A percentile compares a stretch with the other conserved stretches of the same genome.
These are phyloP conservation scores for Aureobasidium sp. DNA, from an alignment of 2,329 filamentous ascomycete genomes.

Conservation along the genomic window DNA sequence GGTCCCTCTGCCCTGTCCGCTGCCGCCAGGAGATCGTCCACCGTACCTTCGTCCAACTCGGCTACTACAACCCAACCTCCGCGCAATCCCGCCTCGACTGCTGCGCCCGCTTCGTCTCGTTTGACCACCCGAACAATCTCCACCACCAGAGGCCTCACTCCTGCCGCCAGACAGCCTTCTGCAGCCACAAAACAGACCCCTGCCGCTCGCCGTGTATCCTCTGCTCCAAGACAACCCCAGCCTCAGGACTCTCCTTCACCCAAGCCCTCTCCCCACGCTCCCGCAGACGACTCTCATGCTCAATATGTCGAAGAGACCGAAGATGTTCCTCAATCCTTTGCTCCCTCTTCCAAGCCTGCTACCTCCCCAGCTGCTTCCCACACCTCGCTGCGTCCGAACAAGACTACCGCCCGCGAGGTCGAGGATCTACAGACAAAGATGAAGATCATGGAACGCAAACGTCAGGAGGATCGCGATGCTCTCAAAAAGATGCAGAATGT, in stretches of 20 bases:
- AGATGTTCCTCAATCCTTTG: slow-evolving; percentile 15
- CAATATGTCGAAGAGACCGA: not conserved
- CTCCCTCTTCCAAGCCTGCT: slow-evolving; percentile 22
- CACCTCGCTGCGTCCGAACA: slow-evolving; percentile 24
- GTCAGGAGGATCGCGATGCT: slow-evolving; percentile 76
- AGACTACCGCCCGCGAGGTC: slow-evolving; percentile 51
- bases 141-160: not conserved
- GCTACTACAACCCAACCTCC: slow-evolving; percentile 41
- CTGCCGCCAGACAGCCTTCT: not conserved
- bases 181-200: not conserved
- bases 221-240: not conserved
- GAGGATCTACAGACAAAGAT: slow-evolving; percentile 87
- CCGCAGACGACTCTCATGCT: not conserved
- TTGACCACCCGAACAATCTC: slow-evolving; percentile 32
- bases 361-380: slow-evolving; percentile 24
- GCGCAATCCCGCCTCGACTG: slow-evolving; percentile 33
- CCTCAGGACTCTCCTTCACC: not conserved
- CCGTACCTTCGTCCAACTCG: slow-evolving; percentile 22
- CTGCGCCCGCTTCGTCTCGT: slow-evolving; percentile 18
- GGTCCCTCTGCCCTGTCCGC: slow-evolving; percentile 43
- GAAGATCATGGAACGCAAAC: slow-evolving; percentile 77
- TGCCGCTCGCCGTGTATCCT: not conserved
- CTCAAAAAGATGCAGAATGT: slow-evolving; percentile 69
- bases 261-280: not conserved
- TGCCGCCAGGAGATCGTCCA: slow-evolving; percentile 25